These are phyloP conservation scores for Linderniella brevidens DNA, from an alignment of 257 asterid species.

Conservation along the genomic window DNA sequence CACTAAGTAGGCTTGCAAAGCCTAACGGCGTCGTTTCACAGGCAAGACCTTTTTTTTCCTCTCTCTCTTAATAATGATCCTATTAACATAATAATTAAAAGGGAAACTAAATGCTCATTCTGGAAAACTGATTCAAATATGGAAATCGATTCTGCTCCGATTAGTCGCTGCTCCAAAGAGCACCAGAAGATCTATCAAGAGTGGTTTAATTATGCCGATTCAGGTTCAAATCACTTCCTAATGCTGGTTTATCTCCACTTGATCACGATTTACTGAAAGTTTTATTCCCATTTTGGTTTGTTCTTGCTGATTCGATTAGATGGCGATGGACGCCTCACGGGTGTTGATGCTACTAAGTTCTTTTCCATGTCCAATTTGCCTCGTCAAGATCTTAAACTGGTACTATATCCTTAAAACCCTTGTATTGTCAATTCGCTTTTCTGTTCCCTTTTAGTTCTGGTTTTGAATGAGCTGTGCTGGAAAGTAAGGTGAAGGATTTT, in stretches of 20 bases:
- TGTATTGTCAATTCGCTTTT: not conserved
- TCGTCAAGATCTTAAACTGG: constrained; percentile 93
- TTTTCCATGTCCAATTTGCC: constrained; percentile 68
- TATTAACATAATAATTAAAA: too few relatives aligned
- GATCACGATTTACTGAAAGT: too few relatives aligned
- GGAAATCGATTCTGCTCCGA: constrained; percentile 79
- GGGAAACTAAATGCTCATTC: too few relatives aligned
- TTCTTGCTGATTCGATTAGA: constrained; percentile 19
- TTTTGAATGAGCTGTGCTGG: not conserved
- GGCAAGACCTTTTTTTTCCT: too few relatives aligned
- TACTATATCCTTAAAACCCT: not conserved
- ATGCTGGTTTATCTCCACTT: not conserved
- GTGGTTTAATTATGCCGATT: constrained; percentile 74
- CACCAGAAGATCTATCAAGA: constrained; percentile 73
- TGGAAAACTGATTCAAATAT: constrained; percentile 10
- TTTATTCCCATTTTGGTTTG: not conserved
- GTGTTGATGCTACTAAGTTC: constrained; percentile 79
- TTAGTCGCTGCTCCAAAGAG: constrained; percentile 63
- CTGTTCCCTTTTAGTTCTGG: not conserved
- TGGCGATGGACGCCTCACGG: constrained; percentile 84
- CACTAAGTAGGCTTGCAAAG: too few relatives aligned
- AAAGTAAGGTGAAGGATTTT: too few relatives aligned
- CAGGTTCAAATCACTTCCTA: constrained; percentile 25
- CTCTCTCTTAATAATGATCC: too few relatives aligned
- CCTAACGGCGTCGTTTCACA: too few relatives aligned